Evolutionary conservation across 2,329 filamentous ascomycete genomes (phyloP).

Genomic region (Tolypocladium amazonense): DNA sequence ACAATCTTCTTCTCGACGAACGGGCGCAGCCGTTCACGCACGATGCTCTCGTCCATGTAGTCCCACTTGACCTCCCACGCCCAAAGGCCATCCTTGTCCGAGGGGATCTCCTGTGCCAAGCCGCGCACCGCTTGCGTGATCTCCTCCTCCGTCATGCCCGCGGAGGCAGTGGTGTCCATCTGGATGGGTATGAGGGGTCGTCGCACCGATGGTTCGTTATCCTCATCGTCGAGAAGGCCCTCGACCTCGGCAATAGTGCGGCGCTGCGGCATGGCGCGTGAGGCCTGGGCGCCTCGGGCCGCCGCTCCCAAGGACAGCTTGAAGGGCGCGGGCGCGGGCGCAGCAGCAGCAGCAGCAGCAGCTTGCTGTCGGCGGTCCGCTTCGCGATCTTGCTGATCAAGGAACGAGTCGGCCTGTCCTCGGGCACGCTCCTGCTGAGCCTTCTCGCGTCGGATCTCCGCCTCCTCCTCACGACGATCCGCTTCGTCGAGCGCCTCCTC

Average conservation of each 20-base stretch:
- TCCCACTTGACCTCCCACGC: conserved; percentile 91
- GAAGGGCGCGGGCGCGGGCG: conserved; percentile 62
- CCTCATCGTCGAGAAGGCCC: conserved; percentile 88
- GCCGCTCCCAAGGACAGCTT: conserved; percentile 88
- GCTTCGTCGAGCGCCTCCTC: conserved; percentile 72
- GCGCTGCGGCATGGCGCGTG: conserved; percentile 45
- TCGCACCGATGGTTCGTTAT: conserved; percentile 61
- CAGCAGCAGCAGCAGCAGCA: conserved; percentile 18
- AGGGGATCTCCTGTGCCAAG: conserved; percentile 82
- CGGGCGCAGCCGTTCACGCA: conserved; percentile 78
- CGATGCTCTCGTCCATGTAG: conserved; percentile 68
- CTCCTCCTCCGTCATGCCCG: conserved; percentile 75
- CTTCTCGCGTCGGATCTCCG: conserved; percentile 58
- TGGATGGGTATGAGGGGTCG: conserved; percentile 74
- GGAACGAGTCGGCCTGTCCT: conserved; percentile 82
- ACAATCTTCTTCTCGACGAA: conserved; percentile 99
- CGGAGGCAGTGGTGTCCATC: conserved; percentile 56
- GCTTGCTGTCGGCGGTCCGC: conserved; percentile 40
- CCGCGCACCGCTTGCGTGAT: conserved; percentile 70
- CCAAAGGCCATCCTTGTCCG: conserved; percentile 78
- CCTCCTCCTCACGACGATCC: conserved; percentile 69
- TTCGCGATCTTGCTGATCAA: conserved; percentile 73
- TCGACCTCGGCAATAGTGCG: conserved; percentile 91
- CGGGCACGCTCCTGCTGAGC: conserved; percentile 68
- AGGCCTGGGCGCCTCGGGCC: conserved; percentile 58